Base-by-base conservation (phyloP, 148 eudicot genomes). In the Chenopodium formosanum region DNA sequence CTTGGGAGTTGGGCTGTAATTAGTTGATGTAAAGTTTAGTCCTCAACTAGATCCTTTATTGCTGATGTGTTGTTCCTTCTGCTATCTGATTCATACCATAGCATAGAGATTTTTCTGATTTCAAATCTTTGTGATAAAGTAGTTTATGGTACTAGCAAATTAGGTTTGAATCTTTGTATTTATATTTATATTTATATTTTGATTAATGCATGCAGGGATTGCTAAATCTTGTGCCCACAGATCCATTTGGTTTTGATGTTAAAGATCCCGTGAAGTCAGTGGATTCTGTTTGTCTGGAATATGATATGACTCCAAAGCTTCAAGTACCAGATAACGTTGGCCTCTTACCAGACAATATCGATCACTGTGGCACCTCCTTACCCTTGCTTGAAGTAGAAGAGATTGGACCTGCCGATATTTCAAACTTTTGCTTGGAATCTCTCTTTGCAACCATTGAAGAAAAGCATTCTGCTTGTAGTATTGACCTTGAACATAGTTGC, bases 331-430 rank as follows among this genome's bases (percentile, higher is more conserved):
- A 92, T 79, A 92, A 87, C 80, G 80, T 47, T 79, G 82, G 69
- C 86, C 78, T 73, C 65, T 78, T 78, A 72, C 53, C 78, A 77
- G 90, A 82, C 76, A 82, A 83, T 73, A 62, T 22, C 34, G 82
- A 83, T 74, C 71, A 75, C 73, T 31, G 32, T 80, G 80, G 79
- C 34, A 17, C 73, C 71, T n/a, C 58, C 34, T 90, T 90, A 83
- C 98, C 94, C 48, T 88, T 89, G 70, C 85, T 91, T 34, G 99
- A 96, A 89, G 91, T 94, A 75, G 91, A 90, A 80, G 92, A 91
- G 82, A 88, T 86, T 75, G 86, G 83, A 83, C 80, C 88, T 69
- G 93, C 82, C 84, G 84, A 88, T 82, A 67, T 79, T 74, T 56
- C 78, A 64, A 44, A 71, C 72, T 70, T 73, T 40, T 79, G 68